Base-by-base conservation (phyloP, 345 rosid genomes). In the Bruguiera gymnorhiza region DNA sequence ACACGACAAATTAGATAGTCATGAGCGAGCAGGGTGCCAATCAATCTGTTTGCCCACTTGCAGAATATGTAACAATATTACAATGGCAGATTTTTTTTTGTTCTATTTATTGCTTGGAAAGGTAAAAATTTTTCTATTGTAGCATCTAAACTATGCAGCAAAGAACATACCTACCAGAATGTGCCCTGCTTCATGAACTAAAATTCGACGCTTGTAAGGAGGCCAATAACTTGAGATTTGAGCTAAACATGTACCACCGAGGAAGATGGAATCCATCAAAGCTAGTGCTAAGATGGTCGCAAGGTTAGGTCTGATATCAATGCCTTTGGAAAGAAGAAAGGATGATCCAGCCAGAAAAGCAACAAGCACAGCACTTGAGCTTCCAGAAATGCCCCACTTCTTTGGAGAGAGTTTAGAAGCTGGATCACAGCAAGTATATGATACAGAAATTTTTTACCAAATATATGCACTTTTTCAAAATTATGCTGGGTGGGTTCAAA, bases 101-200 rank as follows among this genome's bases (percentile, higher is more conserved):
- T 43, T 23, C 29, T 39, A 11, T 37, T 43, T 26, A 58, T 58
- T 69, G 20, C 21, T 23, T 8, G 13, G 54, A 11, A 19, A 6
- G 13, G 26, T 15, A 26, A 20, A 37, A 24, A 70, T 3, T 27
- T 39, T 60, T 64, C 24, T 52, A 60, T 9, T 27, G 56, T 39
- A 70, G 36, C 57, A 63, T 46, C n/a, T 6, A 59, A 72, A 70
- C 29, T 8, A 63, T 51, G 55, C 26, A 32, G 63, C 30, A 58
- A 51, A 50, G 29, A 31, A 62, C 70, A 62, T 85, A 90, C 98
- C 97, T 57, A 83, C 82, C 68, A 91, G 84, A 70, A 91, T 89
- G 83, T 91, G 96, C 60, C 97, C 98, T 0, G 98, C 96, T 85
- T 94, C 98, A 68, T 94, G 98, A 85, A 94, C 93, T 51, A 94